phyloP scores from a whole-genome alignment of 1,284 basidiomycete genomes.

The Puccinia coronata region DNA sequence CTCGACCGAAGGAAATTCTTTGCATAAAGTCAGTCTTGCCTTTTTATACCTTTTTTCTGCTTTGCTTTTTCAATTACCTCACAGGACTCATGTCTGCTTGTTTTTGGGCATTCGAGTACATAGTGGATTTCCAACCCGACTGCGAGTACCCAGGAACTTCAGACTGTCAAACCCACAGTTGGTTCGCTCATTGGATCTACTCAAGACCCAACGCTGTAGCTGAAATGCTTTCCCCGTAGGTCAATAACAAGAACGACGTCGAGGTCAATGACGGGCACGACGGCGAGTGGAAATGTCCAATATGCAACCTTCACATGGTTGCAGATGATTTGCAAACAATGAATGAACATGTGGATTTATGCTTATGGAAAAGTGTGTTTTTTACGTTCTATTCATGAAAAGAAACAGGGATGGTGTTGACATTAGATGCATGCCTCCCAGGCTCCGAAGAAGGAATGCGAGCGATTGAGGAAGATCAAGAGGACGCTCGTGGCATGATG shows the following conservation, averaged over 20 bases:
- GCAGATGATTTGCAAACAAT: slow-evolving; percentile 1
- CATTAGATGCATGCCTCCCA: background rate
- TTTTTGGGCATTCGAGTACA: background rate
- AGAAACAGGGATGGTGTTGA: background rate
- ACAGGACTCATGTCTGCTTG: background rate
- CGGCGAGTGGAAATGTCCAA: slow-evolving; percentile 8
- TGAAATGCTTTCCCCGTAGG: background rate
- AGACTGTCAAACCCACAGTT: background rate
- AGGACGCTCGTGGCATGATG: background rate
- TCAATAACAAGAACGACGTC: background rate
- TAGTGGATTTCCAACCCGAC: slow-evolving; percentile 23
- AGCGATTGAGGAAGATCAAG: background rate
- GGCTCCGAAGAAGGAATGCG: slow-evolving; percentile 17
- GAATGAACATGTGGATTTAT: slow-evolving; percentile 33
- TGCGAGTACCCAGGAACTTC: background rate
- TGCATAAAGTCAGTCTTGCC: background rate
- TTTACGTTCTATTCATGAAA: background rate
- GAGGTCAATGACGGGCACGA: background rate
- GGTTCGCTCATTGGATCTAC: background rate
- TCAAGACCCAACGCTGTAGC: background rate
- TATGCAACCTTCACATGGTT: slow-evolving; percentile 1
- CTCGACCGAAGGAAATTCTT: background rate
- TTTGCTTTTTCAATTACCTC: background rate
- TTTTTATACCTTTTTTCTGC: no score
- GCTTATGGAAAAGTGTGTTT: slow-evolving; percentile 27